Conservation (phyloP, 140 eudicot species). For the Cichorium intybus region DNA sequence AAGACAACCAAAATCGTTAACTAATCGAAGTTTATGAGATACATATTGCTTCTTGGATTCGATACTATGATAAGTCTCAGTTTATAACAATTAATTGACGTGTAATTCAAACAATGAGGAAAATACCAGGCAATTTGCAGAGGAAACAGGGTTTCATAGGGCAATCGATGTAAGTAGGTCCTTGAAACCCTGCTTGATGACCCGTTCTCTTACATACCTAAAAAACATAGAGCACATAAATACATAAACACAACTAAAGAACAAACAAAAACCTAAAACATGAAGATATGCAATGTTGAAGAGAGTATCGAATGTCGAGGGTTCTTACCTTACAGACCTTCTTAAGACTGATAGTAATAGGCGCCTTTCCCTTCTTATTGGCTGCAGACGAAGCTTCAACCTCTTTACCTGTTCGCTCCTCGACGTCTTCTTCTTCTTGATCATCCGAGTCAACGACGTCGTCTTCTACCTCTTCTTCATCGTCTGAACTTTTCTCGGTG, state of each 20-base stretch:
- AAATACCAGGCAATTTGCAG: constrained; percentile 92
- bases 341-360: constrained; percentile 70
- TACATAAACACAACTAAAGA: neutral
- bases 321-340: constrained; percentile 82
- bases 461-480: constrained; percentile 33
- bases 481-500: constrained; percentile 67
- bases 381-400: constrained; percentile 9
- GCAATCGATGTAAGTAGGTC: constrained; percentile 93
- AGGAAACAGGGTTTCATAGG: constrained; percentile 99
- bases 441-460: constrained; percentile 38
- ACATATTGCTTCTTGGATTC: neutral
- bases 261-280: neutral
- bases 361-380: constrained; percentile 44
- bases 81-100: neutral
- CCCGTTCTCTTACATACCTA: constrained; percentile 93
- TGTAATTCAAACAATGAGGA: neutral
- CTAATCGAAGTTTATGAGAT: neutral
- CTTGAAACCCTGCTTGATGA: constrained; percentile 98
- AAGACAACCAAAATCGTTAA: neutral
- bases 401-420: constrained; percentile 12
- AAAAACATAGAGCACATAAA: neutral
- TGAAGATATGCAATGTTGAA: neutral
- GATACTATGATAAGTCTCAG: neutral
- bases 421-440: constrained; percentile 32
- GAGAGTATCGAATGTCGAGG: neutral